Conservation (phyloP, 805 yeast species). For the Candida hispaniensis region DNA sequence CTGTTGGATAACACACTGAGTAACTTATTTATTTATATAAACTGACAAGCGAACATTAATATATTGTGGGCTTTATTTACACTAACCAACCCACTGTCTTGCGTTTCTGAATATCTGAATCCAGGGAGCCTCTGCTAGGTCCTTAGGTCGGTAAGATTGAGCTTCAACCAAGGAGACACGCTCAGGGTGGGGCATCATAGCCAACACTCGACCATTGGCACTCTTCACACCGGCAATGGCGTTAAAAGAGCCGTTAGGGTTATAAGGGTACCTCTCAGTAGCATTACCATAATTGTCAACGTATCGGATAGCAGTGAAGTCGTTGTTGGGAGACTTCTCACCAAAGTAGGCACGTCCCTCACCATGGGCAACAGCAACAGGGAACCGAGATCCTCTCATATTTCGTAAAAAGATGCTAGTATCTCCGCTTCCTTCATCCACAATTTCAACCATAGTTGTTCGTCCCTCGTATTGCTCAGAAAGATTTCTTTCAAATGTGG, state of each 20-base stretch:
- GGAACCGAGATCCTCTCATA: conserved; percentile 88
- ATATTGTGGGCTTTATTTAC: conserved; percentile 1
- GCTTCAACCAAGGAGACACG: conserved; percentile 80
- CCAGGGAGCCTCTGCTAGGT: conserved; percentile 94
- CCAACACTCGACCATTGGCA: conserved; percentile 88
- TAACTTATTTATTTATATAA: conserved; percentile 13
- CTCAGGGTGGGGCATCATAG: conserved; percentile 99
- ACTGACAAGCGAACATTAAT: too few relatives aligned
- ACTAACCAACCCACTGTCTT: conserved; percentile 83
- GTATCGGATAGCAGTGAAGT: conserved; percentile 60
- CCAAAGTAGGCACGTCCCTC: conserved; percentile 85
- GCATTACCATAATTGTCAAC: conserved; percentile 84
- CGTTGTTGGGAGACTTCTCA: conserved; percentile 34
- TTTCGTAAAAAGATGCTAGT: conserved; percentile 66
- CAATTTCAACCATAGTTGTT: conserved; percentile 76
- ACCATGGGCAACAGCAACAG: conserved; percentile 98
- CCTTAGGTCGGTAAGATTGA: conserved; percentile 51
- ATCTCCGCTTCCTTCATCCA: conserved; percentile 40
- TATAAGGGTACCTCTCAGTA: conserved; percentile 79
- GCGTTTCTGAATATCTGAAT: conserved; percentile 84
- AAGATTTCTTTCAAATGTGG: conserved; percentile 78
- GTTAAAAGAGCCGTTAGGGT: conserved; percentile 91
- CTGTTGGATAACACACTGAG: background rate
- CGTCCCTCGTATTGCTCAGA: conserved; percentile 97
- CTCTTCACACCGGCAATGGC: conserved; percentile 89